These are phyloP conservation scores for Penicillium sp. DNA, from an alignment of 2,329 filamentous ascomycete genomes.

Conservation along the genomic window DNA sequence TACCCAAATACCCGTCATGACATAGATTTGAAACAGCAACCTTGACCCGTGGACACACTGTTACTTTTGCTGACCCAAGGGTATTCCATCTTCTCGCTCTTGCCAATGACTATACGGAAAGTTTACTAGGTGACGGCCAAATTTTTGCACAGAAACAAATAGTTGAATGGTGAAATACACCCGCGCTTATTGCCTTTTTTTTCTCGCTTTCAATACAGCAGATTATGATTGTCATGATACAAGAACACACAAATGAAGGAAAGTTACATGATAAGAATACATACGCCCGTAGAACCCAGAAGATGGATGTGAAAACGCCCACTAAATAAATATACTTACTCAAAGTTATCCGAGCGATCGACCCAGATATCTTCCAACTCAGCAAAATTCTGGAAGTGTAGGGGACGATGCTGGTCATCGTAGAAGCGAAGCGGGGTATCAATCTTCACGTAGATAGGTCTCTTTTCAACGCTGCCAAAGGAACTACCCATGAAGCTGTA, in stretches of 20 bases:
- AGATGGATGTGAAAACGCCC: slow-evolving; percentile 24
- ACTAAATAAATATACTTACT: slow-evolving; percentile 55
- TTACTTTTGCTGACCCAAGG: no score
- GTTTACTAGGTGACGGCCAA: no score
- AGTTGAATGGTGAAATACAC: slow-evolving; percentile 6
- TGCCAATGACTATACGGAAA: no score
- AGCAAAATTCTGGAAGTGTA: slow-evolving; percentile 97
- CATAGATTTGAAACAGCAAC: no score
- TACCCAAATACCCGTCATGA: no score
- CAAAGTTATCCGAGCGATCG: slow-evolving; percentile 90
- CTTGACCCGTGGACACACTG: no score
- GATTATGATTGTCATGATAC: slow-evolving; percentile 28
- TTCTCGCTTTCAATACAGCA: slow-evolving; percentile 24
- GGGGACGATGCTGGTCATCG: slow-evolving; percentile 84
- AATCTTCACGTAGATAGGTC: slow-evolving; percentile 86
- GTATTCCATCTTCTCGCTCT: no score
- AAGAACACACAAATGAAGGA: slow-evolving; percentile 16
- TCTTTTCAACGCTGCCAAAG: slow-evolving; percentile 88
- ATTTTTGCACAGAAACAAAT: background rate
- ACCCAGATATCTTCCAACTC: slow-evolving; percentile 98
- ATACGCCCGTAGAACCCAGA: slow-evolving; percentile 18
- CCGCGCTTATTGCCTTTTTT: slow-evolving; percentile 9
- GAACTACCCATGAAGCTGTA: slow-evolving; percentile 96
- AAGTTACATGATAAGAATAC: slow-evolving; percentile 18
- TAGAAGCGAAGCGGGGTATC: slow-evolving; percentile 92